These are phyloP conservation scores for Zasmidium cellare DNA, from an alignment of 2,329 filamentous ascomycete genomes.

Conservation along the genomic window DNA sequence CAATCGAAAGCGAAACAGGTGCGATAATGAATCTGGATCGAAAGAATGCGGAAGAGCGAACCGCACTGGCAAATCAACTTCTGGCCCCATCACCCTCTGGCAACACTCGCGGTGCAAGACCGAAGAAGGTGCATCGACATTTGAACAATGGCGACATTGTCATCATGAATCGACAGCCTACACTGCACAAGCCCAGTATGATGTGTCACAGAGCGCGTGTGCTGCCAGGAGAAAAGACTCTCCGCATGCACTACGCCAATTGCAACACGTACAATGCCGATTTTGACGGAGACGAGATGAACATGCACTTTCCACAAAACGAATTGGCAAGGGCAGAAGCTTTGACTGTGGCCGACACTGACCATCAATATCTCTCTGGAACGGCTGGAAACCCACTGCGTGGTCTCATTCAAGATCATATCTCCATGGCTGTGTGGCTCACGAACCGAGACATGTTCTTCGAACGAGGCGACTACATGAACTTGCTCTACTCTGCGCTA, in stretches of 20 bases:
- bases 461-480: slow-evolving; percentile 81
- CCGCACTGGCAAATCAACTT: slow-evolving; percentile 88
- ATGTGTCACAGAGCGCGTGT: slow-evolving; percentile 96
- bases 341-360: slow-evolving; percentile 88
- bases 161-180: slow-evolving; percentile 97
- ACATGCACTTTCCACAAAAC: slow-evolving; percentile 99
- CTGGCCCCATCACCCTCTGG: slow-evolving; percentile 74
- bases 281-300: slow-evolving; percentile 99
- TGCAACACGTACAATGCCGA: slow-evolving; percentile 99
- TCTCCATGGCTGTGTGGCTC: slow-evolving; percentile 88
- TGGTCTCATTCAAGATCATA: slow-evolving; percentile 97
- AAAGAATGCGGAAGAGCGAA: slow-evolving; percentile 84
- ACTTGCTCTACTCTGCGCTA: slow-evolving; percentile 87
- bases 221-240: slow-evolving; percentile 89
- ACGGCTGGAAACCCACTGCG: slow-evolving; percentile 91
- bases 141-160: slow-evolving; percentile 96
- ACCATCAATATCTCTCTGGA: slow-evolving; percentile 93
- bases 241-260: slow-evolving; percentile 99
- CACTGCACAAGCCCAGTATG: slow-evolving; percentile 96
- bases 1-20: slow-evolving; percentile 94
- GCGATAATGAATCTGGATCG: slow-evolving; percentile 84
- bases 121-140: slow-evolving; percentile 96
- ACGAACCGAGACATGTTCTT: slow-evolving; percentile 93
- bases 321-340: slow-evolving; percentile 92
- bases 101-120: slow-evolving; percentile 71